phyloP scores from a whole-genome alignment of 805 yeast species.

The Lachancea sp. region DNA sequence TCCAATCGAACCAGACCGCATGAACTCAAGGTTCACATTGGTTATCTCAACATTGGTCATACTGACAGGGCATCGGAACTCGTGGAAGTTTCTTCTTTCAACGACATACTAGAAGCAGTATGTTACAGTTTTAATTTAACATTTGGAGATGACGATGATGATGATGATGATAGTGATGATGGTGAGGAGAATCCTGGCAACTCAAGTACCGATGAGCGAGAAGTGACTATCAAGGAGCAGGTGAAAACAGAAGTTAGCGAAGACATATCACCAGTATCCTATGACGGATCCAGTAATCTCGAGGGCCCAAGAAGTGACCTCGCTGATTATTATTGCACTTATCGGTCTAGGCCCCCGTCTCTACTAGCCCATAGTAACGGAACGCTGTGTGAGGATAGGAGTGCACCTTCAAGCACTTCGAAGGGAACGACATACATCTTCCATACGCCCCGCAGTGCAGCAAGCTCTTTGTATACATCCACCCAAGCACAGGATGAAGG shows the following conservation, averaged over 20 bases:
- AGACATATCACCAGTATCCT: too few relatives aligned
- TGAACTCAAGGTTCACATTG: slow-evolving; percentile 30
- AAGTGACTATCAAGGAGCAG: background rate
- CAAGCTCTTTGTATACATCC: background rate
- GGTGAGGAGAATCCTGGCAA: slow-evolving; percentile 4
- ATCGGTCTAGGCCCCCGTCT: background rate
- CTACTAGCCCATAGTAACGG: background rate
- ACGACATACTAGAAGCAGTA: slow-evolving; percentile 24
- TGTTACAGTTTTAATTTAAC: slow-evolving; percentile 27
- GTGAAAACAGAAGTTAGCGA: background rate
- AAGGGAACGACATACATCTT: background rate
- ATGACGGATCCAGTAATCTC: background rate
- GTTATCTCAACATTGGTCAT: slow-evolving; percentile 30
- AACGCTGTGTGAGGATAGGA: background rate
- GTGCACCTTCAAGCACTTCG: background rate
- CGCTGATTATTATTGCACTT: background rate
- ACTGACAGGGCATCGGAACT: slow-evolving; percentile 27
- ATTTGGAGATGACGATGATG: slow-evolving; percentile 30
- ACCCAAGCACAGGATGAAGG: background rate
- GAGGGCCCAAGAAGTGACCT: background rate
- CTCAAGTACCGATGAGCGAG: slow-evolving; percentile 4
- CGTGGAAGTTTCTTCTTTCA: slow-evolving; percentile 29
- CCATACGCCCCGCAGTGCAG: background rate
- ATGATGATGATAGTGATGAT: slow-evolving; percentile 11
- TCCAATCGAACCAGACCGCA: slow-evolving; percentile 20